Evolutionary conservation across 2,329 filamentous ascomycete genomes (phyloP).

Genomic region (Gliomastix tumulicola): DNA sequence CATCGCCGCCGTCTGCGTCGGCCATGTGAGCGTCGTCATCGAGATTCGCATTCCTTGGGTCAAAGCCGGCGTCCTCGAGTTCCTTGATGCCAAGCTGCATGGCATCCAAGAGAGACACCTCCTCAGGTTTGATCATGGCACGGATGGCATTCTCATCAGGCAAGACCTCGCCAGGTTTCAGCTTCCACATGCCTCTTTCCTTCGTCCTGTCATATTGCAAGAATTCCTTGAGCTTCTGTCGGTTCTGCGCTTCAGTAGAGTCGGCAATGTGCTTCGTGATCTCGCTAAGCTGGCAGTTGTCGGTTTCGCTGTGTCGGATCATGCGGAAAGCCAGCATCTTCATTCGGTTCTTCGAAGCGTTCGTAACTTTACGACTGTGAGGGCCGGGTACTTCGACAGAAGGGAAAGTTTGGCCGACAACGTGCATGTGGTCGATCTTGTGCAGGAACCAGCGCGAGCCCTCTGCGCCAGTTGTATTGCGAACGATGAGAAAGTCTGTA

Average conservation of each 20-base stretch:
- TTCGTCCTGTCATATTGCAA: constrained; percentile 79
- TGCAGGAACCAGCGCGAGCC: constrained; percentile 77
- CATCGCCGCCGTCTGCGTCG: constrained; percentile 54
- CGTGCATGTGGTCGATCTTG: constrained; percentile 84
- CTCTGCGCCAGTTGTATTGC: constrained; percentile 71
- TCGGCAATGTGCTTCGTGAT: constrained; percentile 90
- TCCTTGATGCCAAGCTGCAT: constrained; percentile 95
- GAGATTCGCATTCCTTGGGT: constrained; percentile 50
- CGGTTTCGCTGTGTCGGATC: constrained; percentile 66
- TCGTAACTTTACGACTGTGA: constrained; percentile 90
- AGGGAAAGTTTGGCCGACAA: constrained; percentile 89
- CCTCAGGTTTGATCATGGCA: constrained; percentile 87
- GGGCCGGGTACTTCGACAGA: constrained; percentile 88
- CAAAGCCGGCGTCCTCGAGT: constrained; percentile 84
- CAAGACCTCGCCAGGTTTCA: constrained; percentile 64
- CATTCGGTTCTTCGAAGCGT: constrained; percentile 91
- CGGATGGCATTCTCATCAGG: constrained; percentile 78
- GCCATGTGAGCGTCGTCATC: constrained; percentile 60
- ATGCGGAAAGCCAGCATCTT: constrained; percentile 94
- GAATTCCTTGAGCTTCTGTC: constrained; percentile 96
- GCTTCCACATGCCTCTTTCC: constrained; percentile 74
- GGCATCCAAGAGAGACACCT: constrained; percentile 87
- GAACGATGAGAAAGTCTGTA: constrained; percentile 81
- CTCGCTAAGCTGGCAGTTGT: constrained; percentile 68
- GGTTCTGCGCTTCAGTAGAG: constrained; percentile 89